A percentile compares a stretch with the other conserved stretches of the same genome.
Evolutionary conservation across 2,329 filamentous ascomycete species (phyloP).

Genomic region (Volutella citrinella): DNA sequence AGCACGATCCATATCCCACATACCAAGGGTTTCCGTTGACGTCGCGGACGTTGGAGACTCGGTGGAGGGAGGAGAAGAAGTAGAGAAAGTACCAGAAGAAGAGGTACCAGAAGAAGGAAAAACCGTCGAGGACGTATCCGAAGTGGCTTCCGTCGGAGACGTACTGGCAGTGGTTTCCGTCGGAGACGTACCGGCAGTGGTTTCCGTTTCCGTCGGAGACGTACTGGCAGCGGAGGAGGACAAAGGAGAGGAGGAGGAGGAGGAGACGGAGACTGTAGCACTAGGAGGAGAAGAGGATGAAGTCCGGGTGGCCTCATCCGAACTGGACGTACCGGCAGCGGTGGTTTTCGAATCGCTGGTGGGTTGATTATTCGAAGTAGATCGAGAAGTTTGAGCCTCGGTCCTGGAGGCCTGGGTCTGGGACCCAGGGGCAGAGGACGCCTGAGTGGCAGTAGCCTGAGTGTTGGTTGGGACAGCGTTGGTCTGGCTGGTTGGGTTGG

Average conservation of each 20-base stretch:
- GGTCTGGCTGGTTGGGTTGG: too few species aligned
- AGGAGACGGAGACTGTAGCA: conserved; percentile 27
- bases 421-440: too few species aligned
- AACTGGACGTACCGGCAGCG: conserved; percentile 28
- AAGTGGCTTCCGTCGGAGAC: conserved; percentile 1
- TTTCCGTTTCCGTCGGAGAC: conserved; percentile 23
- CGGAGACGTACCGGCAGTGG: conserved; percentile 10
- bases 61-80: conserved; percentile 26
- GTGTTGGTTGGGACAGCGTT: conserved; percentile 3
- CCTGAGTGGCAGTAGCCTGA: background rate
- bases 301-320: conserved; percentile 24
- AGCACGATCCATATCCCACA: conserved; percentile 24
- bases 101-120: conserved; percentile 26
- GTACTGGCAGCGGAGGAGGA: conserved; percentile 33
- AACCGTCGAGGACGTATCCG: conserved; percentile 10
- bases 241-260: too few species aligned
- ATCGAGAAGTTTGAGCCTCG: too few species aligned
- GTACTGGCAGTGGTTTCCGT: conserved; percentile 9
- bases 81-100: conserved; percentile 22
- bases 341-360: conserved; percentile 25
- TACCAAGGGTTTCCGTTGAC: conserved; percentile 25
- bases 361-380: too few species aligned
- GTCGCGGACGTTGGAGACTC: conserved; percentile 12
- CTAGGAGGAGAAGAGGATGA: conserved; percentile 24
- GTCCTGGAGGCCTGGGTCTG: too few species aligned